Conservation (phyloP, 1,139 yeast genomes). For the Waltiozyma sp. region DNA sequence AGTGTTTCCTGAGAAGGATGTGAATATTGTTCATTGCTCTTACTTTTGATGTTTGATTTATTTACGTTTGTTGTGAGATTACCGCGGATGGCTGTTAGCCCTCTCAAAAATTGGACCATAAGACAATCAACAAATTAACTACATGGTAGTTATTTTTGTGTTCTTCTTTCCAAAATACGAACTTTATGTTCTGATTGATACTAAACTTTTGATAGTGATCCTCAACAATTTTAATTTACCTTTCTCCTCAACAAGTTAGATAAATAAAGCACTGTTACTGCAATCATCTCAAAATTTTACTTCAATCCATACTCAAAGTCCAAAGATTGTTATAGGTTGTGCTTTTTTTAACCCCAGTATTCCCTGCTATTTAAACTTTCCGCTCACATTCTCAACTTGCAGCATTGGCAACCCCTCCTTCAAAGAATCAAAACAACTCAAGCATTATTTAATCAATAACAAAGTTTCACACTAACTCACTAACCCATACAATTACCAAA, state of each 20-base stretch:
- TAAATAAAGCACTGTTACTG: not conserved
- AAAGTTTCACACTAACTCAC: not conserved
- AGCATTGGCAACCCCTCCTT: not conserved
- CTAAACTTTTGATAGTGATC: not conserved
- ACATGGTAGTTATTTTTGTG: not conserved
- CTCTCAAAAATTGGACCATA: not conserved
- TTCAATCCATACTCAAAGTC: not conserved
- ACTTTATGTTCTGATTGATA: not conserved
- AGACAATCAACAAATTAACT: not conserved
- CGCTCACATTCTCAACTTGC: not conserved
- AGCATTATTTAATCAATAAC: not conserved
- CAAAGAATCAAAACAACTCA: not conserved
- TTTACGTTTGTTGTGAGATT: not conserved
- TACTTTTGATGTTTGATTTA: not conserved
- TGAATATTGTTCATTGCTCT: not conserved
- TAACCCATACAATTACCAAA: not conserved
- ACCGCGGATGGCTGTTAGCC: not conserved
- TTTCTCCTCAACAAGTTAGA: not conserved
- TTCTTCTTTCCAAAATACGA: not conserved
- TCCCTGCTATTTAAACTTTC: not conserved
- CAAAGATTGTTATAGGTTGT: no score
- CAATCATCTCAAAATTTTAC: not conserved
- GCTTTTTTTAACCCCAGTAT: no score
- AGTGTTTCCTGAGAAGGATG: slow-evolving; percentile 1
- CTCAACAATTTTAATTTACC: not conserved